phyloP scores from a whole-genome alignment of 169 alveolate genomes.

The Amoebophrya sp. region DNA sequence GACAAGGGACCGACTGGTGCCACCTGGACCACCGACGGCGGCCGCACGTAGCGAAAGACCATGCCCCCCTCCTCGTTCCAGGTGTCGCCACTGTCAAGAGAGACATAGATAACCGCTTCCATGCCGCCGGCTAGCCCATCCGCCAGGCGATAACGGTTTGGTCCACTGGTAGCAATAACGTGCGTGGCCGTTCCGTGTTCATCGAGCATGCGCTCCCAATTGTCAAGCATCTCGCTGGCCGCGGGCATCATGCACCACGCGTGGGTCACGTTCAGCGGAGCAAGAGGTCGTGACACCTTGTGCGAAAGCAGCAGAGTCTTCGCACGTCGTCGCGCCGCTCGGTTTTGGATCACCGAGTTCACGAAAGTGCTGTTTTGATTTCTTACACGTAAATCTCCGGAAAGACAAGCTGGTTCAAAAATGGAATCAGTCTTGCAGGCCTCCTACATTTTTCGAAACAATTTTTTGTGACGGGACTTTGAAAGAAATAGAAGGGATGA shows the following conservation, averaged over 20 bases:
- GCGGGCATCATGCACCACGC: slow-evolving; percentile 16
- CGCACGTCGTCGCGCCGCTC: not conserved
- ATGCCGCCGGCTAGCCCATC: not conserved
- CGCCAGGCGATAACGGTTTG: not conserved
- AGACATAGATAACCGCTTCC: not conserved
- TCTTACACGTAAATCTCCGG: too few species aligned
- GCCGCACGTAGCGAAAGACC: not conserved
- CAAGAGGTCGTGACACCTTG: not conserved
- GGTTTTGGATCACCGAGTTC: not conserved
- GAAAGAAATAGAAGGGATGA: too few species aligned
- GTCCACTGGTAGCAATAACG: not conserved
- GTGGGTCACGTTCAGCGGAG: not conserved
- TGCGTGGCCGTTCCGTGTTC: not conserved
- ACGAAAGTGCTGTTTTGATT: not conserved
- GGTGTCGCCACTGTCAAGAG: not conserved
- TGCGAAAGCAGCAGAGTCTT: not conserved
- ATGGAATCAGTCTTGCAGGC: too few species aligned
- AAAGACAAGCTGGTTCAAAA: too few species aligned
- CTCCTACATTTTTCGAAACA: too few species aligned
- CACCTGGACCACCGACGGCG: not conserved
- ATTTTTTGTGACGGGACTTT: too few species aligned
- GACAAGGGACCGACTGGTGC: not conserved
- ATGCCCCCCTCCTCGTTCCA: not conserved
- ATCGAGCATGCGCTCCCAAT: not conserved
- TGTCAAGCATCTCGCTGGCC: not conserved